Evolutionary conservation across 2,329 filamentous ascomycete genomes (phyloP), one percentile per base, ranked within the genome.

Genomic region (Penicillium sp.): DNA sequence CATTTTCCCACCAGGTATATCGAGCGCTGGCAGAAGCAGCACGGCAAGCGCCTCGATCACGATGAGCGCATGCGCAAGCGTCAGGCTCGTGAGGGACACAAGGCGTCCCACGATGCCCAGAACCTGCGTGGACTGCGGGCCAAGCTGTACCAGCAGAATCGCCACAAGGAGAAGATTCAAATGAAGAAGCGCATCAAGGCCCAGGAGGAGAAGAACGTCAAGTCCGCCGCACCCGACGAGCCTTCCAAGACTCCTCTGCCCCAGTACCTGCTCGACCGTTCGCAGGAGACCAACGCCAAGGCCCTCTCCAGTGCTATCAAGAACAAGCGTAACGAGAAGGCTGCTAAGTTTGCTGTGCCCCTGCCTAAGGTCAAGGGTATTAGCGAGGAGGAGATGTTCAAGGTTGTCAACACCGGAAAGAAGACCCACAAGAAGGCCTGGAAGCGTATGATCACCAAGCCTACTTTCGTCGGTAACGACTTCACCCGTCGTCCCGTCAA

Each of bases 121-220:
- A 96, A 94, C 77, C 83, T 97, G 71, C 89, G 90, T 61, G 94
- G 94, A 64, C 86, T 97, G 68, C 84, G 91, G 62, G 94, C 94
- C 67, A 99, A 99, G 83, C 82, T 96, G 70, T 88, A 94, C 81
- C 89, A 93, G 77, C 88, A 97, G 85, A 91, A 93, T 82, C 86
- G 94, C 27, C 90, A 92, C 81, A 89, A 93, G 76, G 93, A 99
- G 83, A 99, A 99, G 88, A 96, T 96, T 74, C 91, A 96, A 84
- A 93, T 96, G 89, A 89, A 89, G 78, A 96, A 96, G 84, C 82
- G 87, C 71, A 96, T 99, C 84, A 91, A 90, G 79, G 89, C 91
- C 44, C 91, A 96, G 81, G 94, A 99, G 79, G 91, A 97, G 82
- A 88, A 91, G 79, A 96, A 97, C 73, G 87, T 97, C 82, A 96